Conservation (phyloP, 805 yeast genomes). For the Middelhovenomyces tepae region DNA sequence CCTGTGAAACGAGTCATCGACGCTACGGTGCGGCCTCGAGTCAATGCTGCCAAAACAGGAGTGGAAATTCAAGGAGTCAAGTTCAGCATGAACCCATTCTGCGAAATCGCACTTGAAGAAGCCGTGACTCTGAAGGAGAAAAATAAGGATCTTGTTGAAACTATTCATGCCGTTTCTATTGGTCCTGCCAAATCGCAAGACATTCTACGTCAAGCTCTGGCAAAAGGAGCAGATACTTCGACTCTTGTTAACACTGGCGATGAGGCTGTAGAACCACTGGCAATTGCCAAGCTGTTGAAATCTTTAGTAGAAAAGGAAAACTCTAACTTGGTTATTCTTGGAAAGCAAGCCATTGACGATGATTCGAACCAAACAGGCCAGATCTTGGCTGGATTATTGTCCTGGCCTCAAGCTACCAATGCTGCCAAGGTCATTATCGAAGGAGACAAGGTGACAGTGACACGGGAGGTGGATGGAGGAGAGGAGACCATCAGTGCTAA, state of each 20-base stretch:
- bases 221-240: constrained; percentile 87
- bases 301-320: constrained; percentile 61
- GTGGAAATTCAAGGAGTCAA: constrained; percentile 85
- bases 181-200: constrained; percentile 87
- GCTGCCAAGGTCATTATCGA: constrained; percentile 76
- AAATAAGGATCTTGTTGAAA: constrained; percentile 59
- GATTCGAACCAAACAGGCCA: constrained; percentile 95
- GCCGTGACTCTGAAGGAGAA: constrained; percentile 69
- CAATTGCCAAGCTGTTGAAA: constrained; percentile 77
- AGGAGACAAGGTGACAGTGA: constrained; percentile 49
- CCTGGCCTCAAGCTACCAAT: constrained; percentile 96
- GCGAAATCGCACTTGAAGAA: constrained; percentile 96
- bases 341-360: constrained; percentile 95
- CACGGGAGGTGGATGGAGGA: constrained; percentile 95
- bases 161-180: constrained; percentile 83
- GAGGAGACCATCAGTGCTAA: constrained; percentile 69
- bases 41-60: constrained; percentile 77
- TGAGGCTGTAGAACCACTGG: constrained; percentile 69
- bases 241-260: constrained; percentile 75
- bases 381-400: constrained; percentile 84
- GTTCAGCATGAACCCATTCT: constrained; percentile 91
- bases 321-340: constrained; percentile 76
- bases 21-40: constrained; percentile 85
- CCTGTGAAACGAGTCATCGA: constrained; percentile 95
- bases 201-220: constrained; percentile 78